These are phyloP conservation scores for Phanerochaete sordida DNA, from an alignment of 768 basidiomycete species.

Conservation along the genomic window DNA sequence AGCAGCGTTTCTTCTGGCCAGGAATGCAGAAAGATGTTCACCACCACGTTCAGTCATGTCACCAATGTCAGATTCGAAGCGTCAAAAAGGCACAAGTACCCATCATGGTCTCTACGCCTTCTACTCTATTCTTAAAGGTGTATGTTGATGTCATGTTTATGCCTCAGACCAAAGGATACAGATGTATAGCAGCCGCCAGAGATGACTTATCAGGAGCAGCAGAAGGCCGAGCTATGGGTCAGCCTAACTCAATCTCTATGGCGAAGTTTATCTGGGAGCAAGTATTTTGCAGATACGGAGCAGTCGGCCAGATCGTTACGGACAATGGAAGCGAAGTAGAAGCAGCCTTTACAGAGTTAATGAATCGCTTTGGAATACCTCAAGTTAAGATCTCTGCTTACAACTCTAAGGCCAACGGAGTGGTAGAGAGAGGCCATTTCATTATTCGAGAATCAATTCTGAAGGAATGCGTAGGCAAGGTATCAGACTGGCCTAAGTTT, in stretches of 20 bases:
- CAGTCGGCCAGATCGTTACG: constrained; percentile 22
- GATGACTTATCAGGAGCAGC: constrained; percentile 29
- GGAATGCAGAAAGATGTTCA: constrained; percentile 10
- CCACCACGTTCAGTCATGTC: constrained; percentile 14
- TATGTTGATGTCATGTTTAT: constrained; percentile 18
- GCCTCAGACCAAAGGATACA: constrained; percentile 12
- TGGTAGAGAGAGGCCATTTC: constrained; percentile 33
- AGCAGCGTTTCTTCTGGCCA: constrained; percentile 17
- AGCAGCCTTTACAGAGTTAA: neutral
- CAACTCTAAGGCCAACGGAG: constrained; percentile 32
- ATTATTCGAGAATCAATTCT: constrained; percentile 29
- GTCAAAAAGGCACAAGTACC: constrained; percentile 14
- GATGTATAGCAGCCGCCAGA: constrained; percentile 22
- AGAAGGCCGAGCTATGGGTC: constrained; percentile 28
- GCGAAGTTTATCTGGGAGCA: constrained; percentile 31
- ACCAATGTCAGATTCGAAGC: constrained; percentile 17
- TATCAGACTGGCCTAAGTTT: constrained; percentile 22
- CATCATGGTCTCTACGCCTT: constrained; percentile 9
- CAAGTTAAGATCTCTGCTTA: constrained; percentile 20
- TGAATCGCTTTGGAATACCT: neutral
- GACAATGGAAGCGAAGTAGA: constrained; percentile 26
- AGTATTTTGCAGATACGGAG: constrained; percentile 30
- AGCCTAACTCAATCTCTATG: constrained; percentile 18
- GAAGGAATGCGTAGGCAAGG: constrained; percentile 20
- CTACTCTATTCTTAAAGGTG: constrained; percentile 11